Base-by-base conservation (phyloP, 805 yeast genomes). In the Starmerella riodocensis region DNA sequence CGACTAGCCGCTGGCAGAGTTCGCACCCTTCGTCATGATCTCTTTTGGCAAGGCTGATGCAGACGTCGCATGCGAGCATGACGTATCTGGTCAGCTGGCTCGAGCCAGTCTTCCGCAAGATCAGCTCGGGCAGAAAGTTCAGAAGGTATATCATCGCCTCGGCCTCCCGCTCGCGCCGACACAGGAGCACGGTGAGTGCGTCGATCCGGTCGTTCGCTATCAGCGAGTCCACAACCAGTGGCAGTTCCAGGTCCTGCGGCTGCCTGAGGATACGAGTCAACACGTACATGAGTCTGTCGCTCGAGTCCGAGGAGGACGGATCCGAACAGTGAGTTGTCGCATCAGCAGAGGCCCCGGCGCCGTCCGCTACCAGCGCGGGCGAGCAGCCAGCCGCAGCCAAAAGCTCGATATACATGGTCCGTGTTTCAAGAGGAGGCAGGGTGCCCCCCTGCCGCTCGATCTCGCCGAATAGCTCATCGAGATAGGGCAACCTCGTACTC, bases 1-100 rank as follows among this genome's bases (percentile, higher is more conserved):
- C 66, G 7, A 69, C 53, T 5, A 70, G 47, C 4, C 53, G 46
- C 9, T 67, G 46, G 61, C 73, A 61, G 47, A 69, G 48, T 9
- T 49, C 43, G 41, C 65, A 69, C 32, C 60, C 45, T 4, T 29
- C 40, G 1, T 58, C 18, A 21, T 45, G 38, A 1, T 48, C 44
- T 2, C 28, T 30, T 3, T 41, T 16, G 8, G 43, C 6, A 13
- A 34, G 42, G 1, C 34, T 48, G 8, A 41, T 40, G 35, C 61
- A 56, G 6, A 55, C 30, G 2, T 39, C 45, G 14, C 49, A 32
- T 2, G 54, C 61, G 1, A 51, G 31, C 2, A 40, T 27, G 6
- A 49, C 40, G 34, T 54, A 56, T 12, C 32, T 17, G 3, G 29
- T 12, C 6, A 43, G 29, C 25, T 35, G 34, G 30, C 19, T 29